phyloP scores from a whole-genome alignment of 441 rosid species.

The Melastoma candidum region DNA sequence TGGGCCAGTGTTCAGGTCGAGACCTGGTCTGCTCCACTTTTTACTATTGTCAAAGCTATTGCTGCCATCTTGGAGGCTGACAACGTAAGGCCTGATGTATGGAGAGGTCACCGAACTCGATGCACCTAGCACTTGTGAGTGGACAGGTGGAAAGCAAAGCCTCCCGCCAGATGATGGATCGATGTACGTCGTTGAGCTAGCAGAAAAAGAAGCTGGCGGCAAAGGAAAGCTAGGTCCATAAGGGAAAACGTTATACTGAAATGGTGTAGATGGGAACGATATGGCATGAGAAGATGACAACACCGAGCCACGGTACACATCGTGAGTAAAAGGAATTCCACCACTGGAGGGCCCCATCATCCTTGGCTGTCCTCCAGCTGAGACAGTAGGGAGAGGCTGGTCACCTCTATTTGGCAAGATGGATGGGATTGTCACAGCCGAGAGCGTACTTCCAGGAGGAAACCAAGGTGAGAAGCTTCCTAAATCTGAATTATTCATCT shows the following conservation, averaged over 20 bases:
- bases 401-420: constrained; percentile 16
- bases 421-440: constrained; percentile 11
- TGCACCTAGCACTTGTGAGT: constrained; percentile 29
- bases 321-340: constrained; percentile 16
- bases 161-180: constrained; percentile 31
- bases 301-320: constrained; percentile 23
- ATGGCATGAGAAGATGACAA: constrained; percentile 34
- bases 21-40: constrained; percentile 29
- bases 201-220: constrained; percentile 24
- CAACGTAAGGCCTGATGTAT: constrained; percentile 27
- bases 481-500: constrained; percentile 7
- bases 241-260: constrained; percentile 32
- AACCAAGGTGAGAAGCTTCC: constrained; percentile 14
- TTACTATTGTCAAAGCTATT: constrained; percentile 19
- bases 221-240: constrained; percentile 29
- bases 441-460: constrained; percentile 3
- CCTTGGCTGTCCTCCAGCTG: constrained; percentile 25
- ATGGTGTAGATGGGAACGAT: constrained; percentile 25
- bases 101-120: constrained; percentile 24
- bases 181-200: constrained; percentile 22
- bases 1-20: constrained; percentile 44
- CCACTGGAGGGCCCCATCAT: constrained; percentile 25
- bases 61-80: constrained; percentile 15
- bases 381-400: constrained; percentile 9
- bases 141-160: constrained; percentile 30